Conservation (phyloP, 371 early-diverging fungal species). For the Saksenaea vasiformis region DNA sequence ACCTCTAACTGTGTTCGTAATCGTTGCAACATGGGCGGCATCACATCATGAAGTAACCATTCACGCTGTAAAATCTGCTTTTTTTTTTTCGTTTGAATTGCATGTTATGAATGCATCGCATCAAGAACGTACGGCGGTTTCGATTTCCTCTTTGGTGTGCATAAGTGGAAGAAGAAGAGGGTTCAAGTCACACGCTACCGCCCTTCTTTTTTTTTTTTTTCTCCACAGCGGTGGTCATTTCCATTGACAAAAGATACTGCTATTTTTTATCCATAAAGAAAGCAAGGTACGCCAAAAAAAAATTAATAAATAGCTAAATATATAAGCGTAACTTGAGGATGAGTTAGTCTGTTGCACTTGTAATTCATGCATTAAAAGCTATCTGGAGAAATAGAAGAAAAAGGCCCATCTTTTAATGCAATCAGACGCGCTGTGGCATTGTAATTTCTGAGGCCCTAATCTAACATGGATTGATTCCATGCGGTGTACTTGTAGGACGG, state of each 20-base stretch:
- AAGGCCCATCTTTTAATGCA: too few species aligned
- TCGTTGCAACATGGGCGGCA: constrained; percentile 32
- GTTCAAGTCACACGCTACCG: not conserved
- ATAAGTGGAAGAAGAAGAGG: not conserved
- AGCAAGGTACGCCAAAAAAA: too few species aligned
- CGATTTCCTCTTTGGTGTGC: not conserved
- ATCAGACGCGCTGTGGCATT: too few species aligned
- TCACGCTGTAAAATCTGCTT: constrained; percentile 36
- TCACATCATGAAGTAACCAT: constrained; percentile 37
- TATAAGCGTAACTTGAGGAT: too few species aligned
- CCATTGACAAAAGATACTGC: not conserved
- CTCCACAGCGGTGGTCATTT: not conserved
- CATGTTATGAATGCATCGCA: not conserved
- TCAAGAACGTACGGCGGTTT: not conserved
- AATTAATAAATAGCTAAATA: too few species aligned
- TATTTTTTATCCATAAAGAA: too few species aligned
- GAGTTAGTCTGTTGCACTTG: too few species aligned
- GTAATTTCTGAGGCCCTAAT: too few species aligned
- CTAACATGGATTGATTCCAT: too few species aligned
- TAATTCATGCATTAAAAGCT: too few species aligned
- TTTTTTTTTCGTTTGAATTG: not conserved
- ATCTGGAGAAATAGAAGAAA: too few species aligned
- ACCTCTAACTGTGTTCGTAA: constrained; percentile 33
- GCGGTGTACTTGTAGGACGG: too few species aligned
- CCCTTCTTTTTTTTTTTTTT: not conserved